Evolutionary conservation across 176 grass and related monocot species (phyloP), one percentile per base, ranked within the genome.

Genomic region (Themeda triandra): DNA sequence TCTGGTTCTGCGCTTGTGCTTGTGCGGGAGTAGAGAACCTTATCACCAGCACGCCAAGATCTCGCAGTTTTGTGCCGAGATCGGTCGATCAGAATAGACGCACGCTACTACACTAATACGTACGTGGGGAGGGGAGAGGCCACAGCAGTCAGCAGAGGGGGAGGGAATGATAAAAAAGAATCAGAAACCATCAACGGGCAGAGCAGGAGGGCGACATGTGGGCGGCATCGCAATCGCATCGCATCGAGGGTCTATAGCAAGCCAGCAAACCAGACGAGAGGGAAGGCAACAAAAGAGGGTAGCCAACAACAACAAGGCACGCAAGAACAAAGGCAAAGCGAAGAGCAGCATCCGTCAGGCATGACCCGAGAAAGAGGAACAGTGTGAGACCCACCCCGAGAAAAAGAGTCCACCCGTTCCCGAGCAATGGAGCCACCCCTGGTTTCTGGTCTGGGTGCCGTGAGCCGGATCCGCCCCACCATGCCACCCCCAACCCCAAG

Each of bases 1-100:
- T 83, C 76, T 59, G 56, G 79, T 86, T 69, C 69, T 82, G 21
- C 46, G 66, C 70, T 51, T 76, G 64, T 88, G 51, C 19, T 51
- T 76, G 64, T 88, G 51, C 19, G 45, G 70, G 72, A 75, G 92
- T 79, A 86, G 71, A 79, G 92, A 88, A 88, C 89, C 89, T 91
- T 91, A 56, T 51, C 81, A 31, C 71, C 71, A 79, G 56, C 29
- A 87, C 72, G 84, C 81, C 82, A 76, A 88, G 89, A 93, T 80
- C 84, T 82, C 85, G 73, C 78, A 40, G 71, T 58, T 27, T 60
- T 69, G 53, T 69, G 69, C 56, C 44, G 84, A 73, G 48, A 2
- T 6, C 8, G 69, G 46, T 73, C 71, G 25, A 29, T 30, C 60
- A 46, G 66, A 41, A 41, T 10, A 69, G 14, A 65, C 13, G 54